phyloP scores from a whole-genome alignment of 192 early-diverging fungal genomes.

The Thamnidium elegans region DNA sequence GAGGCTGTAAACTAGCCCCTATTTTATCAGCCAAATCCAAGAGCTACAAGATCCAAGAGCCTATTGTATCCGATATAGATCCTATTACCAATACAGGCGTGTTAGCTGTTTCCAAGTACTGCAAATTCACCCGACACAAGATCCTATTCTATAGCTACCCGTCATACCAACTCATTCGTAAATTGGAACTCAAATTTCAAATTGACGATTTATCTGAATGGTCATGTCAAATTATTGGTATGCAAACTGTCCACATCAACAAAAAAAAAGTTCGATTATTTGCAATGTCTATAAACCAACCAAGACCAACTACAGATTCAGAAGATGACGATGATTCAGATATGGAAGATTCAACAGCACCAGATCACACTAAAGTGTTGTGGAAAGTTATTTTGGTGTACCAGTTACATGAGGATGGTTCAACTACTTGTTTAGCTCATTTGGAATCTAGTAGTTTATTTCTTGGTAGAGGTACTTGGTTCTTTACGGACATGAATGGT shows the following conservation, averaged over 20 bases:
- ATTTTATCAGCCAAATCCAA: no score
- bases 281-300: conserved; percentile 16
- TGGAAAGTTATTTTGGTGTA: conserved; percentile 33
- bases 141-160: conserved; percentile 27
- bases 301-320: not conserved
- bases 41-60: conserved; percentile 19
- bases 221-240: conserved; percentile 27
- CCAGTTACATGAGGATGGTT: conserved; percentile 30
- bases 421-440: conserved; percentile 24
- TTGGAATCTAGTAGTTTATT: conserved; percentile 17
- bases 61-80: conserved; percentile 26
- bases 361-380: not conserved
- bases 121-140: conserved; percentile 9
- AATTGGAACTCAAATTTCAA: conserved; percentile 18
- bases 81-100: conserved; percentile 18
- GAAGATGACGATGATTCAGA: conserved; percentile 16
- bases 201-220: conserved; percentile 6
- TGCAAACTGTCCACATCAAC: conserved; percentile 19
- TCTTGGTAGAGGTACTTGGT: conserved; percentile 26
- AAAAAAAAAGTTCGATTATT: conserved; percentile 15
- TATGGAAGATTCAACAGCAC: not conserved
- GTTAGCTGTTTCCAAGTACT: conserved; percentile 20
- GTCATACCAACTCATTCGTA: conserved; percentile 14
- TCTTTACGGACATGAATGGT: conserved; percentile 26
- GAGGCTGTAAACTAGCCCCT: no score